These are phyloP conservation scores for Bauhinia variegata DNA, from an alignment of 306 rosid genomes.

Conservation along the genomic window DNA sequence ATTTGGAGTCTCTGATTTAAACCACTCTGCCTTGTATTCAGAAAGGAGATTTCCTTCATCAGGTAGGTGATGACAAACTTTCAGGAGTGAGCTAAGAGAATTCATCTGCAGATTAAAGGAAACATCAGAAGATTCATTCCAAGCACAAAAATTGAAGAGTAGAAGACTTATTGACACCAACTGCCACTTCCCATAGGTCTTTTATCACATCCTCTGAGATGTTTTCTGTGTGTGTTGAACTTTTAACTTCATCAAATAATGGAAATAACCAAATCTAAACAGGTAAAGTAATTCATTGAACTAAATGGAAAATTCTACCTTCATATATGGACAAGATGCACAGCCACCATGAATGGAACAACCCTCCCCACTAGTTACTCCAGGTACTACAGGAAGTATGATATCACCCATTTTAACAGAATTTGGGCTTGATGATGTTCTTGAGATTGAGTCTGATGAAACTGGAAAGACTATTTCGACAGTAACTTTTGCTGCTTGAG, in stretches of 20 bases:
- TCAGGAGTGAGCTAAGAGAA: constrained; percentile 82
- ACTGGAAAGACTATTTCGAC: constrained; percentile 97
- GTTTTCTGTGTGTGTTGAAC: background rate
- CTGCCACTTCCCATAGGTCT: background rate
- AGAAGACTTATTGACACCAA: background rate
- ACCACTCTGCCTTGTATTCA: constrained; percentile 68
- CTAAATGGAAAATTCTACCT: constrained; percentile 53
- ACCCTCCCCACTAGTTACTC: constrained; percentile 89
- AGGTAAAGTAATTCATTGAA: background rate
- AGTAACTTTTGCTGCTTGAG: constrained; percentile 54
- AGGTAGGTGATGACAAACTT: constrained; percentile 72
- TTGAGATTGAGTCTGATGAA: constrained; percentile 85
- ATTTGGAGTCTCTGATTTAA: constrained; percentile 74
- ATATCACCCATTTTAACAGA: constrained; percentile 54
- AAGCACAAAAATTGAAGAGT: constrained; percentile 18
- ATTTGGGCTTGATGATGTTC: constrained; percentile 47
- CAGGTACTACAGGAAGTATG: constrained; percentile 74
- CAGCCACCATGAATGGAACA: constrained; percentile 96
- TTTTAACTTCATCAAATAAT: constrained; percentile 8
- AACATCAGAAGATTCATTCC: constrained; percentile 39
- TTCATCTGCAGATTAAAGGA: constrained; percentile 66
- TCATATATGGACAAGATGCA: constrained; percentile 99
- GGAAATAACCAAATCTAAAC: constrained; percentile 23
- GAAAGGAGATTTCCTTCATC: constrained; percentile 51
- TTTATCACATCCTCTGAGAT: constrained; percentile 10